Evolutionary conservation across 352 stramenopile genomes (phyloP).

Genomic region (Phytophthora brassicae): DNA sequence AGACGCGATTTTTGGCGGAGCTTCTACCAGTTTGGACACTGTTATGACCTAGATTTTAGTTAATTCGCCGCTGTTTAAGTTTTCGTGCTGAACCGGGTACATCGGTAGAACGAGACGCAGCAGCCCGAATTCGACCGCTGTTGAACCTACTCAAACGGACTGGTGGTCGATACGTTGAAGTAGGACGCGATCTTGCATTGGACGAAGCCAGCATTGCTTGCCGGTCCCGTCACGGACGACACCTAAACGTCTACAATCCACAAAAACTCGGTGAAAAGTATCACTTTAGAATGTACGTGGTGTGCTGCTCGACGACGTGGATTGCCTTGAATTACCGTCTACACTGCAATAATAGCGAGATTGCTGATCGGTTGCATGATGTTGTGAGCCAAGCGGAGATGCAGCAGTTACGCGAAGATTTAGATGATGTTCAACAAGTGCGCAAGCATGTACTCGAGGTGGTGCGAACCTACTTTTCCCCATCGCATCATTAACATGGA

Average conservation of each 20-base stretch:
- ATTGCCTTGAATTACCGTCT: slow-evolving; percentile 26
- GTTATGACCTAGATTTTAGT: slow-evolving; percentile 14
- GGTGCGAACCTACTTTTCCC: slow-evolving; percentile 11
- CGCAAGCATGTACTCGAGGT: slow-evolving; percentile 17
- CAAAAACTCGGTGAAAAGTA: slow-evolving; percentile 26
- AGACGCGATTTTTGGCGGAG: slow-evolving; percentile 6
- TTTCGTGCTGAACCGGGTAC: background rate
- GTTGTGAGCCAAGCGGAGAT: slow-evolving; percentile 3
- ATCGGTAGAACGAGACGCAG: background rate
- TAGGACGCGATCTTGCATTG: slow-evolving; percentile 29
- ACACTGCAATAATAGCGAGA: slow-evolving; percentile 19
- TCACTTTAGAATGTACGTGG: slow-evolving; percentile 34
- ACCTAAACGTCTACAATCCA: slow-evolving; percentile 13
- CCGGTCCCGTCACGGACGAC: background rate
- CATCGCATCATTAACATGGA: too few relatives aligned
- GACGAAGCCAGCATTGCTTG: slow-evolving; percentile 27
- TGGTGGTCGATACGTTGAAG: slow-evolving; percentile 17
- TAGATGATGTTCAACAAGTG: slow-evolving; percentile 1
- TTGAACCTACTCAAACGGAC: slow-evolving; percentile 33
- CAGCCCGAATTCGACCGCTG: slow-evolving; percentile 22
- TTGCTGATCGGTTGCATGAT: slow-evolving; percentile 17
- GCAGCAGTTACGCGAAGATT: background rate
- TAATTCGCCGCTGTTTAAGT: slow-evolving; percentile 8
- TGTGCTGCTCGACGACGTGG: slow-evolving; percentile 31
- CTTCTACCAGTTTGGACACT: slow-evolving; percentile 3